Percentiles rank a stretch among this genome's conserved stretches.
Conservation (phyloP, 2,329 filamentous ascomycete genomes). For the Penicillium griseofulvum region DNA sequence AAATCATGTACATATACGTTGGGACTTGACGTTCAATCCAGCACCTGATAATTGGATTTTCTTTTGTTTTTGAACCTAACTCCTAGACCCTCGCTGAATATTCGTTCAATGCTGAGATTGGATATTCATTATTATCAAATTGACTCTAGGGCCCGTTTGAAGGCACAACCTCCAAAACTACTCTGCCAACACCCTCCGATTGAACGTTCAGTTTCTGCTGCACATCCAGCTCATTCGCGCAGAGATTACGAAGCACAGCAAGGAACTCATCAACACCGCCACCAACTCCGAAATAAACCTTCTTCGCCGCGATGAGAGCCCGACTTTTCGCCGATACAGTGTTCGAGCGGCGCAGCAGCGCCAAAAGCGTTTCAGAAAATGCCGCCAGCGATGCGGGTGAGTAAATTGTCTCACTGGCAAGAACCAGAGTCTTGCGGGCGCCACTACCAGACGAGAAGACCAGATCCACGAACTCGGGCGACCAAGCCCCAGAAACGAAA, state of each 20-base stretch:
- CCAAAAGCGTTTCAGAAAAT: slow-evolving; percentile 56
- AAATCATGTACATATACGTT: slow-evolving; percentile 39
- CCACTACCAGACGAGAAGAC: slow-evolving; percentile 34
- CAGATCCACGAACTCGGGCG: slow-evolving; percentile 47
- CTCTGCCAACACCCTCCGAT: slow-evolving; percentile 45
- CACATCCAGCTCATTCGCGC: slow-evolving; percentile 27
- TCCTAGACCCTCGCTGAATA: not conserved
- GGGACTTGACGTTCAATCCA: slow-evolving; percentile 26
- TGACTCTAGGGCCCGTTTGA: not conserved
- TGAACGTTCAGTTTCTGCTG: slow-evolving; percentile 38
- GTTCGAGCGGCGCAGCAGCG: slow-evolving; percentile 46
- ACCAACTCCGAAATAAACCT: slow-evolving; percentile 66
- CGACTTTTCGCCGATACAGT: slow-evolving; percentile 32
- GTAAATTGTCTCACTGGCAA: slow-evolving; percentile 66
- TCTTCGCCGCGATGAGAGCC: slow-evolving; percentile 61
- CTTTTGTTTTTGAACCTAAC: slow-evolving; percentile 19
- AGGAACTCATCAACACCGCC: slow-evolving; percentile 62
- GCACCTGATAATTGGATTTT: slow-evolving; percentile 28
- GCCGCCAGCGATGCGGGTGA: slow-evolving; percentile 53
- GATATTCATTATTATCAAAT: not conserved
- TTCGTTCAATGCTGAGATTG: not conserved
- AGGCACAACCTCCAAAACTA: slow-evolving; percentile 40
- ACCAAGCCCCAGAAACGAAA: slow-evolving; percentile 62
- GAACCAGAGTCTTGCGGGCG: slow-evolving; percentile 48
- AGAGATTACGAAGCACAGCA: slow-evolving; percentile 29